Percentiles rank a stretch among this genome's conserved stretches.
These are phyloP conservation scores for Datisca glomerata DNA, from an alignment of 306 rosid genomes.

Conservation along the genomic window DNA sequence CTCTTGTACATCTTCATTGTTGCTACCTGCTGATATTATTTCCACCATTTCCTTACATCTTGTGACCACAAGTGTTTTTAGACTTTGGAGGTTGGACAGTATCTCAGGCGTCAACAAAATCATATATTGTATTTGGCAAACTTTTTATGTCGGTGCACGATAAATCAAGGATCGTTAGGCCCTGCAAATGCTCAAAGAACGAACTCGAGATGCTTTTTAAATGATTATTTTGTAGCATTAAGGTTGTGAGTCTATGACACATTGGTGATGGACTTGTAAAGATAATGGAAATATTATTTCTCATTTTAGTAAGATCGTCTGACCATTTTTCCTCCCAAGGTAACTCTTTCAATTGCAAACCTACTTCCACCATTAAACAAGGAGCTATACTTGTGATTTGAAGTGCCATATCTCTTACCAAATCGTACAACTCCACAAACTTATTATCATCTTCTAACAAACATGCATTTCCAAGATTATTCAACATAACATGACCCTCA, in stretches of 20 bases:
- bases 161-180: conserved; percentile 3
- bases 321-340: background rate
- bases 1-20: background rate
- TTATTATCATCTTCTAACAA: too few species aligned
- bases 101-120: background rate
- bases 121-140: background rate
- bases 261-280: background rate
- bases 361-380: background rate
- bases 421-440: too few species aligned
- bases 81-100: background rate
- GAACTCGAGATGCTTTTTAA: background rate
- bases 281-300: too few species aligned
- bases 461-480: background rate
- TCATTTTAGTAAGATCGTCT: background rate
- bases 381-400: background rate
- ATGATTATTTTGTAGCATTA: background rate
- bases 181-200: conserved; percentile 3
- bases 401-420: conserved; percentile 10
- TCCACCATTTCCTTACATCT: background rate
- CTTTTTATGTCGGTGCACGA: background rate
- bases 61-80: background rate
- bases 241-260: conserved; percentile 7
- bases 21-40: conserved; percentile 2
- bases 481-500: background rate
- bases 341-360: background rate